A percentile compares a stretch with the other conserved stretches of the same genome.
Conservation (phyloP, 2,329 filamentous ascomycete genomes). For the Stenocarpella maydis region DNA sequence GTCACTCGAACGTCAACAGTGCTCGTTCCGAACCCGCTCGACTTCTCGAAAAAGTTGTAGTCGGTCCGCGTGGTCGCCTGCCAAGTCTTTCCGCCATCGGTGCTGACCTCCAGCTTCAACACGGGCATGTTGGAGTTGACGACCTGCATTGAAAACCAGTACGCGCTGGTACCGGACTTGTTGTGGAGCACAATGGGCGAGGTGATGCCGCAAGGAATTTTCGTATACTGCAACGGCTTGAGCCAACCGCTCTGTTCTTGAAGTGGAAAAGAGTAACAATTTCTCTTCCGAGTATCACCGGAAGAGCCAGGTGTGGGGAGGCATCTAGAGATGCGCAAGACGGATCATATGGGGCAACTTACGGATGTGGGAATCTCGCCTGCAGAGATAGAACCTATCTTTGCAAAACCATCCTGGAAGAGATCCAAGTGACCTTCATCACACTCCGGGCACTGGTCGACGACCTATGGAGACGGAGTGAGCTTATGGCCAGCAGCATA, state of each 20-base stretch:
- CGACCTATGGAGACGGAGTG: slow-evolving; percentile 43
- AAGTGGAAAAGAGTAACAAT: too few species aligned
- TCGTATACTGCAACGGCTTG: slow-evolving; percentile 41
- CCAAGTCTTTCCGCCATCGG: slow-evolving; percentile 67
- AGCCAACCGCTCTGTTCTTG: neutral
- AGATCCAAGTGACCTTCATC: slow-evolving; percentile 52
- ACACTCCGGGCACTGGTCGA: slow-evolving; percentile 56
- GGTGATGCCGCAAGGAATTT: slow-evolving; percentile 52
- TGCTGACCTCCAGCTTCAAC: slow-evolving; percentile 65
- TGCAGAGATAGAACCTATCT: slow-evolving; percentile 46
- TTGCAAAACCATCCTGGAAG: slow-evolving; percentile 52
- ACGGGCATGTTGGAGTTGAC: slow-evolving; percentile 68
- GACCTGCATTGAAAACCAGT: slow-evolving; percentile 66
- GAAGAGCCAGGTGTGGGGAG: neutral
- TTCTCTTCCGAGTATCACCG: neutral
- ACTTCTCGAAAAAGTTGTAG: slow-evolving; percentile 71
- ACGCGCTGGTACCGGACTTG: slow-evolving; percentile 53
- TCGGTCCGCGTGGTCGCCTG: slow-evolving; percentile 58
- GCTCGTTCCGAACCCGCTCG: slow-evolving; percentile 62
- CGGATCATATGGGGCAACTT: neutral
- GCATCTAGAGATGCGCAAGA: neutral
- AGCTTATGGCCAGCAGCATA: neutral
- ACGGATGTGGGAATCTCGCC: slow-evolving; percentile 47
- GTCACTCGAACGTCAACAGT: slow-evolving; percentile 65
- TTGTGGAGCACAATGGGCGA: slow-evolving; percentile 52